Evolutionary conservation across 208 protist genomes (phyloP).

Genomic region (Vickermania ingenoplastis): DNA sequence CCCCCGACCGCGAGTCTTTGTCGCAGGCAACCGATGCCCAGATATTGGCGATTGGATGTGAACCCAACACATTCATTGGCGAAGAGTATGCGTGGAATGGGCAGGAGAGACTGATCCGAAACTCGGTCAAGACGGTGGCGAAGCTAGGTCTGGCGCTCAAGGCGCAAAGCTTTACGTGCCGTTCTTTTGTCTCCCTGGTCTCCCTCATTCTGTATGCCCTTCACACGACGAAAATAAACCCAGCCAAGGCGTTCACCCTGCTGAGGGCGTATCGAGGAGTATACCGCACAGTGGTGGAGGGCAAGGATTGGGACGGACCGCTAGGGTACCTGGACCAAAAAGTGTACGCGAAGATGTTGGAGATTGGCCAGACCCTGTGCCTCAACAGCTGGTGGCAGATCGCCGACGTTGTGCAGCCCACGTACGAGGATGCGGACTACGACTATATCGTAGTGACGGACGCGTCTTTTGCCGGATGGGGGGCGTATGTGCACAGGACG

Average conservation of each 20-base stretch:
- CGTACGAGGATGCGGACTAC: slow-evolving; percentile 3
- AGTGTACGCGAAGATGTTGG: background rate
- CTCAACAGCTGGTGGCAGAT: slow-evolving; percentile 4
- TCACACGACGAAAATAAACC: slow-evolving; percentile 4
- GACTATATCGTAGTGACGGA: background rate
- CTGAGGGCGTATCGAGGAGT: slow-evolving; percentile 1
- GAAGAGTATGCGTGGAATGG: background rate
- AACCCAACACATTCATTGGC: background rate
- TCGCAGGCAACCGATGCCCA: background rate
- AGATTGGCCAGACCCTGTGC: background rate
- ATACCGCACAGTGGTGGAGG: background rate
- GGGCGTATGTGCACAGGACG: background rate
- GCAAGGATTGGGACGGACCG: background rate
- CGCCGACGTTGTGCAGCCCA: background rate
- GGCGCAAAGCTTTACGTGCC: background rate
- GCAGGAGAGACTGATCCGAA: background rate
- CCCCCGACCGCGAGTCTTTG: background rate
- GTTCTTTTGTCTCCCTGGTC: background rate
- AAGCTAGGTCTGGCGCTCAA: slow-evolving; percentile 1
- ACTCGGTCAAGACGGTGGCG: slow-evolving; percentile 1
- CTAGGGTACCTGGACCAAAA: slow-evolving; percentile 1
- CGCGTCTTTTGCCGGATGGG: slow-evolving; percentile 1
- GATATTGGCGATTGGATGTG: background rate
- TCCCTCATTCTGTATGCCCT: slow-evolving; percentile 1
- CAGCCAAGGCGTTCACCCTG: slow-evolving; percentile 1